Conservation (phyloP, 345 rosid genomes). For the Citrus medica region DNA sequence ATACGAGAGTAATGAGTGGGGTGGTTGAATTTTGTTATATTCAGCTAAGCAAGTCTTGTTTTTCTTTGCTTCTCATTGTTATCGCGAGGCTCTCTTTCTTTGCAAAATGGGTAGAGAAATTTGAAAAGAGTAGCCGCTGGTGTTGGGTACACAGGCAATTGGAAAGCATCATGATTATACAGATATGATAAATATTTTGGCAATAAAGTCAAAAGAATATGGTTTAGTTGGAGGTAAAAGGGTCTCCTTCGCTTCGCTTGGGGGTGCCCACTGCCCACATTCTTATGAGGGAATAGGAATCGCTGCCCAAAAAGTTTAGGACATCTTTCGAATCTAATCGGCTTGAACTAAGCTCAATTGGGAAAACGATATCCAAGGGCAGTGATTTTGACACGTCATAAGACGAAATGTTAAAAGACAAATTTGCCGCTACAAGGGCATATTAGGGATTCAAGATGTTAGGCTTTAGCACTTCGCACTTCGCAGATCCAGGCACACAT, state of each 20-base stretch:
- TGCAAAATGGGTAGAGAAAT: background rate
- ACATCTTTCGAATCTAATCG: constrained; percentile 7
- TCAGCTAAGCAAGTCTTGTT: constrained; percentile 7
- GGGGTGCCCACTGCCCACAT: background rate
- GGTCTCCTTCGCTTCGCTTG: background rate
- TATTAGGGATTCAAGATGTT: background rate
- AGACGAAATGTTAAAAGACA: constrained; percentile 1
- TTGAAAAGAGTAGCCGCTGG: background rate
- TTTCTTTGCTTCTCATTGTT: background rate
- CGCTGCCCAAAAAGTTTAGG: constrained; percentile 12
- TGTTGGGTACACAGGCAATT: background rate
- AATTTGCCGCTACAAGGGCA: constrained; percentile 3
- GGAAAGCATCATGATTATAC: constrained; percentile 7
- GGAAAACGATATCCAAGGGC: constrained; percentile 17
- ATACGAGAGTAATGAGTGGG: constrained; percentile 26
- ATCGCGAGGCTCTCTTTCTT: background rate
- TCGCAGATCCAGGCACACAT: no score
- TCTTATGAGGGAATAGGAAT: background rate
- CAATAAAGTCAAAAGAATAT: background rate
- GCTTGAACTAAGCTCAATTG: background rate
- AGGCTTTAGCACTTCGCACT: no score
- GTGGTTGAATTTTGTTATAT: constrained; percentile 30
- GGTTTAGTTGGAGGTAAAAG: background rate
- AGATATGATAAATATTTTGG: background rate
- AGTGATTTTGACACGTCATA: constrained; percentile 16